A percentile compares a stretch with the other conserved stretches of the same genome.
phyloP scores from a whole-genome alignment of 2,329 filamentous ascomycete genomes.

The Calonectria montana region DNA sequence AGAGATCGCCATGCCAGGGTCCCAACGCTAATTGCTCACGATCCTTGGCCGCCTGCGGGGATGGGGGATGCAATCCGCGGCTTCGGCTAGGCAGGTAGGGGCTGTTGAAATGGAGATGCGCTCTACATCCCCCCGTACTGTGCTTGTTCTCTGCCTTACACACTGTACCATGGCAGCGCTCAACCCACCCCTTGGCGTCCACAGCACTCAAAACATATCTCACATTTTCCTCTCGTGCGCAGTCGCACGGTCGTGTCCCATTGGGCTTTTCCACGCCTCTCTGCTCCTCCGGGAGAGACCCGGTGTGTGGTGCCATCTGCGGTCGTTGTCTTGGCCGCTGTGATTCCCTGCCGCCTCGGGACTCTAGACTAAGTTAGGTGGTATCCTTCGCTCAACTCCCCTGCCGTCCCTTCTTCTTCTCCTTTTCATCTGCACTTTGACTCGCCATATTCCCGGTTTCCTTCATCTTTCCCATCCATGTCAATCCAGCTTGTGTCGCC shows the following conservation, averaged over 20 bases:
- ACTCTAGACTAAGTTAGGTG: neutral
- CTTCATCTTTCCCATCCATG: conserved; percentile 35
- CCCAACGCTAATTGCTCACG: neutral
- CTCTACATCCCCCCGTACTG: neutral
- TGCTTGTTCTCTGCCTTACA: neutral
- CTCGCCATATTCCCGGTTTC: conserved; percentile 23
- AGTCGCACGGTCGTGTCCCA: neutral
- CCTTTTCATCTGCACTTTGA: neutral
- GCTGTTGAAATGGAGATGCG: neutral
- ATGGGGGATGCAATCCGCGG: neutral
- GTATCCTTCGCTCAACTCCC: neutral
- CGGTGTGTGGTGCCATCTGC: conserved; percentile 1
- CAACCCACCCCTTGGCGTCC: conserved; percentile 7
- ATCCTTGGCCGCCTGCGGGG: neutral
- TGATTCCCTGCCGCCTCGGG: neutral
- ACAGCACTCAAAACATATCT: conserved; percentile 4
- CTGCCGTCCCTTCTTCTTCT: neutral
- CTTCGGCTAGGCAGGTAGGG: neutral
- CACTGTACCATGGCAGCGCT: neutral
- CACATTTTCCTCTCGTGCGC: neutral
- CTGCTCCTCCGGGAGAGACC: neutral
- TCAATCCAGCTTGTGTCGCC: conserved; percentile 33
- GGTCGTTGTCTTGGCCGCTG: neutral
- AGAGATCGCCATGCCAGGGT: neutral
- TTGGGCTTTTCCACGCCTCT: neutral